Percentiles rank a stretch among this genome's conserved stretches.
These are phyloP conservation scores for Malassezia japonica DNA, from an alignment of 1,284 basidiomycete genomes.

Conservation along the genomic window DNA sequence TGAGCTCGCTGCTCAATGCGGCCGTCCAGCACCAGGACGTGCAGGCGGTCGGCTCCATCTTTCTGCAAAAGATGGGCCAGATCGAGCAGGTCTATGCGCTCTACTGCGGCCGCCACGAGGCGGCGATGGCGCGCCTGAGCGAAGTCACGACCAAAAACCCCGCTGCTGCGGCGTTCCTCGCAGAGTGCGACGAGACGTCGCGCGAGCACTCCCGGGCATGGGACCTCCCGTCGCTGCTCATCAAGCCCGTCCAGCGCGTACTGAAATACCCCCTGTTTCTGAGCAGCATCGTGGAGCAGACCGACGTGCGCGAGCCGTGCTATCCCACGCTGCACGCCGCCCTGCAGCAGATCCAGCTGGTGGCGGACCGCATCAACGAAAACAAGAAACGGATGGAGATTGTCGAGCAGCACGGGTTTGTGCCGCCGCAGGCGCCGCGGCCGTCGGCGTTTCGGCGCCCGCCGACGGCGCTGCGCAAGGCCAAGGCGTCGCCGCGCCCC, in stretches of 20 bases:
- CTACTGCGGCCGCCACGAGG: slow-evolving; percentile 77
- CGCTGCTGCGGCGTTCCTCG: slow-evolving; percentile 39
- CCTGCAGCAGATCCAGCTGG: slow-evolving; percentile 61
- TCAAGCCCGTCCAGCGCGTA: slow-evolving; percentile 53
- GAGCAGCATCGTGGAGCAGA: slow-evolving; percentile 58
- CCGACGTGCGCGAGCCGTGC: slow-evolving; percentile 66
- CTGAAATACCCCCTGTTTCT: slow-evolving; percentile 79
- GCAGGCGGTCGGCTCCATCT: slow-evolving; percentile 68
- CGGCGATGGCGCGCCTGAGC: slow-evolving; percentile 58
- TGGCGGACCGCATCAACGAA: slow-evolving; percentile 78
- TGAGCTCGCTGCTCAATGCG: slow-evolving; percentile 52
- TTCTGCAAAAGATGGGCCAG: slow-evolving; percentile 65
- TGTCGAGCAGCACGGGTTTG: slow-evolving; percentile 30
- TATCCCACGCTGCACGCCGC: slow-evolving; percentile 61
- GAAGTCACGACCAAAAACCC: slow-evolving; percentile 22
- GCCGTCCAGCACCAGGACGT: slow-evolving; percentile 26
- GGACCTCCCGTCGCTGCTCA: slow-evolving; percentile 84
- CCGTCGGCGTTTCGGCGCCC: slow-evolving; percentile 17
- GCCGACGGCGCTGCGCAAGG: slow-evolving; percentile 26
- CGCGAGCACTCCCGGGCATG: slow-evolving; percentile 59
- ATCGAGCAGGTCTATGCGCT: slow-evolving; percentile 69
- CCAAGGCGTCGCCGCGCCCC: slow-evolving; percentile 29
- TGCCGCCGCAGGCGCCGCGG: neutral
- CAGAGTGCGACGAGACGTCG: slow-evolving; percentile 47
- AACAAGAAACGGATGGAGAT: slow-evolving; percentile 73